phyloP scores from a whole-genome alignment of 179 eudicot genomes.

The Spergularia azorica region DNA sequence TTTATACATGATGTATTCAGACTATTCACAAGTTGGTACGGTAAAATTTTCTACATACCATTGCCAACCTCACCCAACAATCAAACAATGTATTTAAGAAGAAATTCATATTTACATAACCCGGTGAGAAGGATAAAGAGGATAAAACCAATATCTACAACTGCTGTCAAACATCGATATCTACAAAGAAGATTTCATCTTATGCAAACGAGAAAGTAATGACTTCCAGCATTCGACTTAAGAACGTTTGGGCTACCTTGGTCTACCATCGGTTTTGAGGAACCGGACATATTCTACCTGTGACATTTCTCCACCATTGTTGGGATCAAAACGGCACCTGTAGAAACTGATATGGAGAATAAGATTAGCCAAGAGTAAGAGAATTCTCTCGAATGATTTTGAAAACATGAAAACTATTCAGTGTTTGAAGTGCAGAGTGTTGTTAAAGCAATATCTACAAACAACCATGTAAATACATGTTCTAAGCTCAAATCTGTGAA shows the following conservation, averaged over 20 bases:
- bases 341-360: slow-evolving; percentile 60
- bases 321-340: slow-evolving; percentile 81
- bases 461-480: background rate
- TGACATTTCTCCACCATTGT: slow-evolving; percentile 83
- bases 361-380: background rate
- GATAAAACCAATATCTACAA: slow-evolving; percentile 12
- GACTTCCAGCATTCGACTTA: background rate
- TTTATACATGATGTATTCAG: background rate
- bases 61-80: background rate
- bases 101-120: slow-evolving; percentile 25
- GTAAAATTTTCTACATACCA: slow-evolving; percentile 13
- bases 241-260: slow-evolving; percentile 34
- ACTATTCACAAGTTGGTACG: slow-evolving; percentile 16
- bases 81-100: slow-evolving; percentile 11
- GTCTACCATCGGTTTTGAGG: slow-evolving; percentile 59
- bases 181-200: slow-evolving; percentile 11
- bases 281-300: slow-evolving; percentile 80
- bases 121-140: slow-evolving; percentile 12
- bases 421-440: background rate
- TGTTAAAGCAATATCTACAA: background rate
- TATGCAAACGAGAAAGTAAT: background rate
- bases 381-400: background rate
- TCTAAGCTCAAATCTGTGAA: too few species aligned
- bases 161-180: slow-evolving; percentile 12
- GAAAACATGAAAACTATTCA: background rate